Evolutionary conservation across 2,329 filamentous ascomycete species (phyloP).

Genomic region (Diaporthe citriasiana): DNA sequence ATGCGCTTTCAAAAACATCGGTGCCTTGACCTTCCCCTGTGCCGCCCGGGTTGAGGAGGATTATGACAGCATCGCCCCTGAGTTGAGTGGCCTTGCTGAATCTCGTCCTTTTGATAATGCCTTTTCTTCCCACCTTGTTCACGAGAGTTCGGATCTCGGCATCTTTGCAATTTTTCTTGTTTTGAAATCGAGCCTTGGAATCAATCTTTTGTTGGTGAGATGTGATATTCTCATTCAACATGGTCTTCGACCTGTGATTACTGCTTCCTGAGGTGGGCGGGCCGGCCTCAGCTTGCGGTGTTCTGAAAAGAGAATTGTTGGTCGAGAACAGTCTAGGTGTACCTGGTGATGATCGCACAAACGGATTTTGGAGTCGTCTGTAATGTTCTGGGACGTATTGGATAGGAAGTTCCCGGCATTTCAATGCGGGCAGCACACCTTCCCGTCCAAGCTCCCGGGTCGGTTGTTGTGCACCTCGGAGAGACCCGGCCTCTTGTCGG

Average conservation of each 20-base stretch:
- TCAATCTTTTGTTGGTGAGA: not conserved
- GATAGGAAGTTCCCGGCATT: not conserved
- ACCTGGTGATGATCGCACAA: not conserved
- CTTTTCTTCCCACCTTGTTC: not conserved
- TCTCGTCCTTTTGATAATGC: not conserved
- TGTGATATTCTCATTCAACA: not conserved
- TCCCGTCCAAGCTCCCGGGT: not conserved
- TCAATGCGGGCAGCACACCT: not conserved
- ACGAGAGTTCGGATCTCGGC: not conserved
- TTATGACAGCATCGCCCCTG: not conserved
- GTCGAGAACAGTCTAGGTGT: not conserved
- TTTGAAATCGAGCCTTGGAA: not conserved
- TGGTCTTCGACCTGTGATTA: not conserved
- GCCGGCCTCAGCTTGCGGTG: not conserved
- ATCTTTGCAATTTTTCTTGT: fast-evolving
- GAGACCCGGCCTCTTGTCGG: not conserved
- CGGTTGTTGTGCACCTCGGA: not conserved
- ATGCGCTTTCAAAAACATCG: not conserved
- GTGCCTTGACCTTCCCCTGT: not conserved
- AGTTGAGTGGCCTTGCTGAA: not conserved
- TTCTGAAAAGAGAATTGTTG: not conserved
- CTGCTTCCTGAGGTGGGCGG: not conserved
- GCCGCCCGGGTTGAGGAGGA: not conserved
- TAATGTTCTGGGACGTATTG: not conserved
- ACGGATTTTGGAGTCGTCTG: not conserved